These are phyloP conservation scores for Ogataea sp. DNA, from an alignment of 805 yeast species.

Conservation along the genomic window DNA sequence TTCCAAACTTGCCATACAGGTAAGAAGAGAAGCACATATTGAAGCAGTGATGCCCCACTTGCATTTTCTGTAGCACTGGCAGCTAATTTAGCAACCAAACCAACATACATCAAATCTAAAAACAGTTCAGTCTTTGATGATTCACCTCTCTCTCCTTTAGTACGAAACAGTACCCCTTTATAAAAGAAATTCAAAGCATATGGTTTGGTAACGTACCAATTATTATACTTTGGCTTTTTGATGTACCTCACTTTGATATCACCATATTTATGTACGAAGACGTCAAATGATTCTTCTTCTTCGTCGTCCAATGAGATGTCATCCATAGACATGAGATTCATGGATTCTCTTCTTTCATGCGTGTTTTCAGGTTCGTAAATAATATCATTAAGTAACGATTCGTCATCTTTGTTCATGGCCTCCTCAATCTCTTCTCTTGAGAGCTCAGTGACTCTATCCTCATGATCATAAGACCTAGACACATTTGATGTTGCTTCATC, in stretches of 20 bases:
- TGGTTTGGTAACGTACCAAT: slow-evolving; percentile 31
- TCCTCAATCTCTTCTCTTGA: background rate
- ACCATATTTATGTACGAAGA: slow-evolving; percentile 41
- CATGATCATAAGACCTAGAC: background rate
- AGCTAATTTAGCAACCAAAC: slow-evolving; percentile 53
- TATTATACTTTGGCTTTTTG: slow-evolving; percentile 25
- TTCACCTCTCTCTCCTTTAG: slow-evolving; percentile 42
- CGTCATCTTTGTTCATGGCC: background rate
- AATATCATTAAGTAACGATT: background rate
- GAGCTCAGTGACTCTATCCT: background rate
- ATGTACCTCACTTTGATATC: slow-evolving; percentile 39
- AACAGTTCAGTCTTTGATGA: slow-evolving; percentile 49
- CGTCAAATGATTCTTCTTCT: slow-evolving; percentile 16
- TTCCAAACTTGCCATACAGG: slow-evolving; percentile 62
- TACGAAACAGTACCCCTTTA: slow-evolving; percentile 46
- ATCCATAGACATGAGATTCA: too few species aligned
- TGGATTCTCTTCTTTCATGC: too few species aligned
- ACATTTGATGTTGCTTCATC: too few species aligned
- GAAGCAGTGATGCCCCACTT: slow-evolving; percentile 35
- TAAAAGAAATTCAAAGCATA: slow-evolving; percentile 55
- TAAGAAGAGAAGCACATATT: slow-evolving; percentile 41
- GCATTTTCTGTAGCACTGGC: slow-evolving; percentile 43
- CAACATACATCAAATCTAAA: slow-evolving; percentile 56
- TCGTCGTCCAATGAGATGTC: slow-evolving; percentile 7
- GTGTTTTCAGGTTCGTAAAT: too few species aligned